These are phyloP conservation scores for Diddensiella caesifluorescens DNA, from an alignment of 805 yeast species.

Conservation along the genomic window DNA sequence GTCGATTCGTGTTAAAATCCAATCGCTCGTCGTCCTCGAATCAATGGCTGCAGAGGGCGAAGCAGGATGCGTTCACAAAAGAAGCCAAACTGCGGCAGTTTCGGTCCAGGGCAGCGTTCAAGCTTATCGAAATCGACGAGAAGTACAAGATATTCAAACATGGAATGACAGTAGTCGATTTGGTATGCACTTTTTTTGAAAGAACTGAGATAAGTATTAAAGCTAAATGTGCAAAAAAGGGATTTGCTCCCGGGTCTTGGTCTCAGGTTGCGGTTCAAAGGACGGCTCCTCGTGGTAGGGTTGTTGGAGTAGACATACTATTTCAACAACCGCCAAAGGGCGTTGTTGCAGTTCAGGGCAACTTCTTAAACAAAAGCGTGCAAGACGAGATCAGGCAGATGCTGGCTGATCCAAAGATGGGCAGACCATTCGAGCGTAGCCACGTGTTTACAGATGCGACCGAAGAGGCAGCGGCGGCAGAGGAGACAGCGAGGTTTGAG, in stretches of 20 bases:
- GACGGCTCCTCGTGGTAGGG: slow-evolving; percentile 46
- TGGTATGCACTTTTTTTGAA: slow-evolving; percentile 37
- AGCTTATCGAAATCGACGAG: slow-evolving; percentile 68
- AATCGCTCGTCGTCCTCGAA: slow-evolving; percentile 42
- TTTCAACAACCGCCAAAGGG: slow-evolving; percentile 78
- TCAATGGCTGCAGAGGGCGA: slow-evolving; percentile 72
- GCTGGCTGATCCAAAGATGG: slow-evolving; percentile 25
- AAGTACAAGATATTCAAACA: slow-evolving; percentile 54
- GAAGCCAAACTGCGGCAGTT: slow-evolving; percentile 60
- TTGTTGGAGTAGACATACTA: slow-evolving; percentile 79
- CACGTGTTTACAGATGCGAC: not conserved
- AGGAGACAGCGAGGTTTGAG: not conserved
- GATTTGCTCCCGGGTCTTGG: slow-evolving; percentile 96
- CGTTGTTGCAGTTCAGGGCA: slow-evolving; percentile 77
- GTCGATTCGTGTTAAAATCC: not conserved
- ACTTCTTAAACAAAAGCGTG: slow-evolving; percentile 53
- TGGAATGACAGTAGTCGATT: slow-evolving; percentile 64
- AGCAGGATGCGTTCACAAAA: slow-evolving; percentile 56
- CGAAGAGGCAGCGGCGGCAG: slow-evolving; percentile 16
- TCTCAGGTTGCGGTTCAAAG: slow-evolving; percentile 69
- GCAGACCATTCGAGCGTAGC: slow-evolving; percentile 19
- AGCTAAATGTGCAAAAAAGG: slow-evolving; percentile 21
- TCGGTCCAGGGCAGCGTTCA: slow-evolving; percentile 87
- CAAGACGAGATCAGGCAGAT: slow-evolving; percentile 32
- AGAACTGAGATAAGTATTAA: not conserved